Evolutionary conservation across 441 rosid genomes (phyloP).

Genomic region (Viola pubescens): DNA sequence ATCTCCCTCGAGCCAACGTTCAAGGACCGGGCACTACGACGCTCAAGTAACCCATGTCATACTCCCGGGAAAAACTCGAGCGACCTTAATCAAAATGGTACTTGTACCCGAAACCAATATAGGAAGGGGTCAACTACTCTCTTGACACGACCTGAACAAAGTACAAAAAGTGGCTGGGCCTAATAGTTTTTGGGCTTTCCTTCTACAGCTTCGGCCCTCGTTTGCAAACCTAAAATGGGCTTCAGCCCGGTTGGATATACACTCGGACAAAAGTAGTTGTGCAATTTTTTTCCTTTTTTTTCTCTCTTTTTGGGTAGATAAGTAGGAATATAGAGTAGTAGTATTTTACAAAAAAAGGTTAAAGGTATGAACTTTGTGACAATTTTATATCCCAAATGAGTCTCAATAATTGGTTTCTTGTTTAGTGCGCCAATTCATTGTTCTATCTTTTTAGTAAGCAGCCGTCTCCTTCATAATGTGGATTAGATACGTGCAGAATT

Average conservation of each 20-base stretch:
- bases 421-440: not conserved
- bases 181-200: no score
- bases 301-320: no score
- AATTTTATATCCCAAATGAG: slow-evolving; percentile 3
- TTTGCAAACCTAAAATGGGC: no score
- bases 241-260: no score
- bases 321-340: no score
- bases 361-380: not conserved
- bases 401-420: slow-evolving; percentile 18
- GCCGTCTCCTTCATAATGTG: no score
- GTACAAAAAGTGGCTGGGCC: no score
- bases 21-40: slow-evolving; percentile 4
- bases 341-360: not conserved
- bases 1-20: slow-evolving; percentile 3
- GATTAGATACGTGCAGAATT: no score
- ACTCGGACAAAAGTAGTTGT: no score
- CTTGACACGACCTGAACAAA: no score
- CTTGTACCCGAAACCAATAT: not conserved
- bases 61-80: slow-evolving; percentile 17
- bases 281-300: no score
- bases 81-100: not conserved
- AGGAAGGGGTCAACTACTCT: not conserved
- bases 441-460: not conserved
- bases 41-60: slow-evolving; percentile 12
- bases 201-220: no score